These are phyloP conservation scores for Penicillium atrosanguineum DNA, from an alignment of 495 filamentous ascomycete species.

Conservation along the genomic window DNA sequence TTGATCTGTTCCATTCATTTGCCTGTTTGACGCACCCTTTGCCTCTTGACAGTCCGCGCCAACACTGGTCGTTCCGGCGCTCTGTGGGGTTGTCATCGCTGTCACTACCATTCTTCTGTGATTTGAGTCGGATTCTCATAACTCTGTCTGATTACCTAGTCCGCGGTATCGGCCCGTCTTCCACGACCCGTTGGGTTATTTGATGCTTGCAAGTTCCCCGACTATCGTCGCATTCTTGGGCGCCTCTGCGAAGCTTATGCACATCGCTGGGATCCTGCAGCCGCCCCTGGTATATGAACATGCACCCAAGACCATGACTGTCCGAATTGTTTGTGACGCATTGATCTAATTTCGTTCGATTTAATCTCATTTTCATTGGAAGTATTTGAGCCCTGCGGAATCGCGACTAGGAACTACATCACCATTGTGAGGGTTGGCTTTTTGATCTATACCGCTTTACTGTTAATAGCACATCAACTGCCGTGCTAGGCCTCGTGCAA, in stretches of 20 bases:
- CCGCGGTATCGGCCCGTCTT: constrained; percentile 11
- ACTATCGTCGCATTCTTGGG: constrained; percentile 5
- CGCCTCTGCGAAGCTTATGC: constrained; percentile 19
- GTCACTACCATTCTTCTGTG: background rate
- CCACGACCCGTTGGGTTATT: constrained; percentile 16
- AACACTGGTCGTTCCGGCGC: background rate
- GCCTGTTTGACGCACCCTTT: background rate
- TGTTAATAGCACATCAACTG: background rate
- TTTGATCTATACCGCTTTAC: background rate
- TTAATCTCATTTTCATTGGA: constrained; percentile 15
- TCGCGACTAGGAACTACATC: background rate
- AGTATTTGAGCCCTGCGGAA: background rate
- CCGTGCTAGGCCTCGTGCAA: background rate
- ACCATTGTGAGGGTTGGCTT: background rate
- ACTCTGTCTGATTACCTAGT: background rate
- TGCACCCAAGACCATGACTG: constrained; percentile 27
- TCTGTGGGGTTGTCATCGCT: background rate
- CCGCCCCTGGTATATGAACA: constrained; percentile 32
- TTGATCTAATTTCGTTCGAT: constrained; percentile 18
- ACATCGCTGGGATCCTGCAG: constrained; percentile 32
- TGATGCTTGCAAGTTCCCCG: constrained; percentile 11
- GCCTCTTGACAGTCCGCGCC: background rate
- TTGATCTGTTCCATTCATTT: background rate
- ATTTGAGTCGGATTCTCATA: background rate
- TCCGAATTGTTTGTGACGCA: constrained; percentile 32